Evolutionary conservation across 2,329 filamentous ascomycete species (phyloP), one percentile per base, ranked within the genome.

Genomic region (Ophiocordyceps robertsii): DNA sequence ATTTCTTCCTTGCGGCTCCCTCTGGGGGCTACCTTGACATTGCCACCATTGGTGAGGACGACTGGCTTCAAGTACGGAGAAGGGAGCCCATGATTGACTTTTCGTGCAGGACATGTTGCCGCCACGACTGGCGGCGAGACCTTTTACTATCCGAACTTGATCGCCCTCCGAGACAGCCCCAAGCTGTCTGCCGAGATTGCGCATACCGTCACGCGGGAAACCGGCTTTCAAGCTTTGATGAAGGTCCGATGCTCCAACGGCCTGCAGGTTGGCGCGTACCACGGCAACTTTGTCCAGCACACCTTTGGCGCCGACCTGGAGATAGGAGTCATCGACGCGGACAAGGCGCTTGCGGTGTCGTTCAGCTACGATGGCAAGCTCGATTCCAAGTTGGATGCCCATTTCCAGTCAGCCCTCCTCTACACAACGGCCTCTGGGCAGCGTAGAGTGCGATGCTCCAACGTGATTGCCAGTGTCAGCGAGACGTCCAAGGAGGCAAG

Each of bases 241-340:
- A 98, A 98, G 69, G 90, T 98, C 44, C 83, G 92, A 47, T 98
- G 92, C 66, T 95, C 89, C 16, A 98, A 95, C 54, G 92, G 92
- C 16, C 70, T 98, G 41, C 92, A 98, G 59, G 83, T 98, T 14
- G 80, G 86, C 14, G 77, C 79, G n/a, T 98, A 98, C 57, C 87
- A 95, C 55, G 92, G 92, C 51, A 95, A 94, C 64, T 98, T 96
- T 58, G 76, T 93, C 40, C 92, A 98, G 57, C 88, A 95, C 64
- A 92, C 85, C 0, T 94, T 95, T 56, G 89, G 88, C 11, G 88
- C 89, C 3, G 92, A 98, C 62, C 75, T 98, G 37, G 89, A 98
- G 59, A 85, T 98, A 53, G 92, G 92, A 27, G 77, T 84, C 41
- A 80, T 96, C 41, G 92, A 96, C 58, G 81, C 87, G 17, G 92